Evolutionary conservation across 345 rosid species (phyloP).

Genomic region (Eucalyptus erythrocorys): DNA sequence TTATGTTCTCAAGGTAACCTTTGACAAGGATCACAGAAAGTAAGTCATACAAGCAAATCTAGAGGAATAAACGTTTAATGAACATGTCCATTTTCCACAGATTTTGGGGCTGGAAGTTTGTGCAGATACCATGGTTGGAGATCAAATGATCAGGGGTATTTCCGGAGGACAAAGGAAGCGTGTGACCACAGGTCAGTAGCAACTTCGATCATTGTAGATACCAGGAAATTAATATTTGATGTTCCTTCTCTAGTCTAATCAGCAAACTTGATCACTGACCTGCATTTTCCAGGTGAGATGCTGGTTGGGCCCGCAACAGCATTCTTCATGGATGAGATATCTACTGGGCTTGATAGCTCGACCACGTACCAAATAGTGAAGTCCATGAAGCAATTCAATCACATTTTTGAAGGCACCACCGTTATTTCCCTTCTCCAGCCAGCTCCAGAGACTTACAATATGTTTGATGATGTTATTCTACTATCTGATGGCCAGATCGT

Average conservation of each 20-base stretch:
- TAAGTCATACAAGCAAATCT: background rate
- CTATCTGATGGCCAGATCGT: constrained; percentile 56
- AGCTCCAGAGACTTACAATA: constrained; percentile 72
- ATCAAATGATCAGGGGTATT: constrained; percentile 28
- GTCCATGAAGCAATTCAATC: constrained; percentile 37
- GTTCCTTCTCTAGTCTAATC: background rate
- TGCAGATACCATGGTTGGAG: constrained; percentile 26
- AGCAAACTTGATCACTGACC: background rate
- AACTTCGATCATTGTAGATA: background rate
- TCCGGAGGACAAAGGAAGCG: constrained; percentile 35
- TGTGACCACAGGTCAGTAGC: constrained; percentile 20
- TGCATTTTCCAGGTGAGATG: constrained; percentile 44
- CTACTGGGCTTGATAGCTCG: constrained; percentile 75
- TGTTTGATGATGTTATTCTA: constrained; percentile 64
- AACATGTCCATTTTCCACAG: background rate
- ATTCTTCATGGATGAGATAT: constrained; percentile 70
- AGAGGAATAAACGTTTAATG: background rate
- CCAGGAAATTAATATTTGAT: background rate
- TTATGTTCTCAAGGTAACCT: constrained; percentile 40
- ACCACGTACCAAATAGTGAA: constrained; percentile 62
- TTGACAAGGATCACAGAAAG: background rate
- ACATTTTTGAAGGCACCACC: constrained; percentile 50
- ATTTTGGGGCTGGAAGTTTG: constrained; percentile 22
- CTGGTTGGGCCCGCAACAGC: constrained; percentile 60
- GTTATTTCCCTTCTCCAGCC: constrained; percentile 79